These are phyloP conservation scores for Cymbidium sinense DNA, from an alignment of 106 monocot genomes.

Conservation along the genomic window DNA sequence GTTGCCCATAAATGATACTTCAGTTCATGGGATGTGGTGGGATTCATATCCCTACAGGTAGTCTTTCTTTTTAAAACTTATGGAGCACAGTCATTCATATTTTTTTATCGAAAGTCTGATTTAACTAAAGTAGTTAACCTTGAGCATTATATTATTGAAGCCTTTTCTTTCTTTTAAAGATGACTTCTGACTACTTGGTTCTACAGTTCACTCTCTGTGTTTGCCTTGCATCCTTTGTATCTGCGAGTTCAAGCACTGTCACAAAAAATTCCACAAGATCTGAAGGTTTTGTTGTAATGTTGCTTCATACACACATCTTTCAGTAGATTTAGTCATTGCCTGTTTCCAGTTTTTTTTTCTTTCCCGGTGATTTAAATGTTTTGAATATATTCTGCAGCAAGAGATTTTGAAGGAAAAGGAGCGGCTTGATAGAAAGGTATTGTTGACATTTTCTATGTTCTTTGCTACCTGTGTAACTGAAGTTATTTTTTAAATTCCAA, in stretches of 20 bases:
- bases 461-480: background rate
- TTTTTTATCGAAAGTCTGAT: background rate
- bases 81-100: background rate
- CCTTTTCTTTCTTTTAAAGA: background rate
- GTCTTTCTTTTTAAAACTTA: slow-evolving; percentile 6
- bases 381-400: slow-evolving; percentile 34
- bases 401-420: slow-evolving; percentile 59
- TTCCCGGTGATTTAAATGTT: background rate
- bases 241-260: slow-evolving; percentile 83
- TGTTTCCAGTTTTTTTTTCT: slow-evolving; percentile 2
- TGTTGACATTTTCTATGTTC: background rate
- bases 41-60: slow-evolving; percentile 99
- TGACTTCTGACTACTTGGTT: slow-evolving; percentile 13
- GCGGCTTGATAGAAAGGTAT: slow-evolving; percentile 53
- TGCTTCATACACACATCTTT: slow-evolving; percentile 1
- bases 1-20: slow-evolving; percentile 90
- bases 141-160: background rate
- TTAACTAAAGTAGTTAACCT: background rate
- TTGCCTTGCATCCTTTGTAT: slow-evolving; percentile 92
- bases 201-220: slow-evolving; percentile 88
- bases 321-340: background rate
- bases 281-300: slow-evolving; percentile 39
- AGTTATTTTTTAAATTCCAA: background rate
- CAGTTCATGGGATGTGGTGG: slow-evolving; percentile 93
- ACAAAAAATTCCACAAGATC: slow-evolving; percentile 52